phyloP scores from a whole-genome alignment of 2,329 filamentous ascomycete genomes.

The Fusarium compactum region DNA sequence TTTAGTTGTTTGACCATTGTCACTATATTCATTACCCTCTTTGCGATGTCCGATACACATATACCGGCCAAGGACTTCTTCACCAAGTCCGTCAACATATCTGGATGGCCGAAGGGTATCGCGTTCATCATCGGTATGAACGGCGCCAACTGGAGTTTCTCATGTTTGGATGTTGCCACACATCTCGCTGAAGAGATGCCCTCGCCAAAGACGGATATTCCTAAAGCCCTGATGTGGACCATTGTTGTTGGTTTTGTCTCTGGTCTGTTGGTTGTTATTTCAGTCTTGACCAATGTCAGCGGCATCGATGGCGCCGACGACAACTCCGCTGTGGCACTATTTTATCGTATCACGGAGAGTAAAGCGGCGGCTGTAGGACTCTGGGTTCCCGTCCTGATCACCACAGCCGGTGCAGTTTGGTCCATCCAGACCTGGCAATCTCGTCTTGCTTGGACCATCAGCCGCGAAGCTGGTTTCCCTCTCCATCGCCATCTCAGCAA shows the following conservation, averaged over 20 bases:
- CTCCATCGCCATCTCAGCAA: slow-evolving; percentile 9
- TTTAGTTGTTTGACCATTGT: slow-evolving; percentile 5
- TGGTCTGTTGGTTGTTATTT: slow-evolving; percentile 1
- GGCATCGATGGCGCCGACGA: neutral
- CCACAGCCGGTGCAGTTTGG: slow-evolving; percentile 1
- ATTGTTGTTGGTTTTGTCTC: slow-evolving; percentile 8
- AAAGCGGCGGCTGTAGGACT: slow-evolving; percentile 6
- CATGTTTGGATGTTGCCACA: slow-evolving; percentile 3
- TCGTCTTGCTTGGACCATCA: slow-evolving; percentile 1
- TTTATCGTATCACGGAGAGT: slow-evolving; percentile 4
- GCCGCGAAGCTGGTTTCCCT: slow-evolving; percentile 7
- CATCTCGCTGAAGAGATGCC: slow-evolving; percentile 19
- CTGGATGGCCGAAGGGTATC: slow-evolving; percentile 14
- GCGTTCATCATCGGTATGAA: slow-evolving; percentile 13
- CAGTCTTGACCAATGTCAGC: neutral
- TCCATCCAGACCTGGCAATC: slow-evolving; percentile 17
- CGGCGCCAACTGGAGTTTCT: slow-evolving; percentile 9
- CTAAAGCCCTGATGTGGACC: slow-evolving; percentile 14
- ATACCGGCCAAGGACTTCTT: neutral
- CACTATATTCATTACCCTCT: slow-evolving; percentile 1
- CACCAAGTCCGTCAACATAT: slow-evolving; percentile 1
- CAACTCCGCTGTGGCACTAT: slow-evolving; percentile 8
- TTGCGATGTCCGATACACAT: slow-evolving; percentile 3
- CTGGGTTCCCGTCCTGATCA: slow-evolving; percentile 8
- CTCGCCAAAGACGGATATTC: neutral